Base-by-base conservation (phyloP, 495 filamentous ascomycete genomes). In the Trypethelium eluteriae region DNA sequence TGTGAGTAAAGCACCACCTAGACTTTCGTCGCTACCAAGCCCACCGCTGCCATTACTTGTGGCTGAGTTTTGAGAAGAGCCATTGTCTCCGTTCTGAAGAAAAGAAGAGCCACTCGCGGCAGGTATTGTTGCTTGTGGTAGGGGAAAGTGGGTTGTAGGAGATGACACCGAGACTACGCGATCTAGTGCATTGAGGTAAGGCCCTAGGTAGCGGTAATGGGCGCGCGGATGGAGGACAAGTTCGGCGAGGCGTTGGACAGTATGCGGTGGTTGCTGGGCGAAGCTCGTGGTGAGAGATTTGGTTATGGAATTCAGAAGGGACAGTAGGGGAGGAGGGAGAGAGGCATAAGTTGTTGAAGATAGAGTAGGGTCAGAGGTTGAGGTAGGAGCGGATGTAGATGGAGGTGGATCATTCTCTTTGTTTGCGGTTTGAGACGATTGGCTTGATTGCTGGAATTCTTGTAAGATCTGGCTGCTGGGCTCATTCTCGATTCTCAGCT, bases 111-210 rank as follows among this genome's bases (percentile, higher is more conserved):
- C 56, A 76, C 72, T 67, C 70, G 63, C 67, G 59, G 65, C 71
- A 70, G 84, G 75, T 46, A 80, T 74, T 50, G 83, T 80, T n/a
- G 85, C 84, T 0, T 82, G 81, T 0, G 88, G 89, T 3, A 98
- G 84, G 0, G 95, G 94, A 75, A 96, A 98, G 18, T 86, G 79
- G 62, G 91, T 86, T 5, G 85, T 82, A 36, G 85, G 83, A 63
- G 88, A 93, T n/a, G 92, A 93, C 67, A 98, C 95, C 47, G 89
- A 91, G 44, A 97, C 86, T 16, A 96, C 90, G 63, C 95, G 89
- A 73, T 97, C 91, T 12, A 98, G 82, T 6, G 94, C 95, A 67
- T 91, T 88, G 66, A 98, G 86, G 74, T 92, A 98, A 34, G 91
- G 84, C 4, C 89, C 84, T 3, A 97, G 81, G 39, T 85, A 88